Evolutionary conservation across 345 rosid species (phyloP), one percentile per base, ranked within the genome.

Genomic region (Populus alba): DNA sequence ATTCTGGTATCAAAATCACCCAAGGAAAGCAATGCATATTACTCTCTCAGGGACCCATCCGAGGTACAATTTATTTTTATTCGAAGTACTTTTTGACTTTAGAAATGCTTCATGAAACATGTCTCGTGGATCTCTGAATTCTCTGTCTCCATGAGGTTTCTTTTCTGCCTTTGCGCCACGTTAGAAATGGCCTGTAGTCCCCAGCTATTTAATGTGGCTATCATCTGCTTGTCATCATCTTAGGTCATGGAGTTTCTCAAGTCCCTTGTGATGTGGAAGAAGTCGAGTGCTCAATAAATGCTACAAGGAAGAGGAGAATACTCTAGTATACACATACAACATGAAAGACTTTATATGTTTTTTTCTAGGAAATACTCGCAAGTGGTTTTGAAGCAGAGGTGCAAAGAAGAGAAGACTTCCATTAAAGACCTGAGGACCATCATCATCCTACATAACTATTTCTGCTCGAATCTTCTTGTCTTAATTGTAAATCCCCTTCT

Each of bases 221-320:
- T 66, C 55, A n/a, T 43, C 15, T 80, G 63, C 27, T 2, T 61
- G 35, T n/a, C 22, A 41, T 31, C 13, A 57, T 53, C 83, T 33
- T 82, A 96, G 99, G 99, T 96, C 31, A 90, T 91, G 98, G 93
- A 91, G 92, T 91, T 94, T 82, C 92, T 96, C 45, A 85, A 88
- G 66, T 85, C 90, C 55, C 82, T 94, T 85, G 95, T 86, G 79
- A 74, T 11, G 39, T 96, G 95, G 97, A 91, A 90, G 91, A 83
- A 89, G 79, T 81, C 90, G 27, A 84, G 85, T 65, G 85, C 78
- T 53, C 77, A 82, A 23, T 87, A 82, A 74, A 27, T 45, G 57
- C 39, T 47, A 29, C 22, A 22, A 38, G 69, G 45, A 22, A 77
- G 76, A 72, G 47, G 38, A 74, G 43, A 45, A 76, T 77, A 73